Evolutionary conservation across 805 yeast species (phyloP).

Genomic region (Wickerhamomyces ciferrii): DNA sequence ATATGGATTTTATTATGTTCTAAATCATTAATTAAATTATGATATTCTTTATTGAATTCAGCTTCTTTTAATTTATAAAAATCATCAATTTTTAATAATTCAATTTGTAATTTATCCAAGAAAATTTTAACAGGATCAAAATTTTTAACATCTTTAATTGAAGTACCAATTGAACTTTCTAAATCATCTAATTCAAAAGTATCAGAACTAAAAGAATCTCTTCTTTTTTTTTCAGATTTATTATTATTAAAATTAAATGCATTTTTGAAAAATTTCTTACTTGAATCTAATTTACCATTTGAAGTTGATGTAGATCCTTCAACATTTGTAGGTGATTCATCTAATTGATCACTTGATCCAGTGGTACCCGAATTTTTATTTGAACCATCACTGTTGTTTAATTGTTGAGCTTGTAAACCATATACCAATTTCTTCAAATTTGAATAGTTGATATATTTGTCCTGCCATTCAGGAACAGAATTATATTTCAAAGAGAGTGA

Average conservation of each 20-base stretch:
- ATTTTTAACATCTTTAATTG: constrained; percentile 9
- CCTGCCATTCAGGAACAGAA: constrained; percentile 85
- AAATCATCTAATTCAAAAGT: constrained; percentile 23
- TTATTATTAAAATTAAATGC: not conserved
- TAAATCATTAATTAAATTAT: constrained; percentile 42
- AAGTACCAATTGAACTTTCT: constrained; percentile 1
- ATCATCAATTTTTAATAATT: constrained; percentile 44
- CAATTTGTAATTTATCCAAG: constrained; percentile 38
- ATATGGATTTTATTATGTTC: constrained; percentile 27
- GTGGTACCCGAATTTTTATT: not conserved
- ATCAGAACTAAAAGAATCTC: constrained; percentile 4
- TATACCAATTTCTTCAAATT: constrained; percentile 53
- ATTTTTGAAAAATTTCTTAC: not conserved
- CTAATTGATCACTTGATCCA: not conserved
- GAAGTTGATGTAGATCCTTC: not conserved
- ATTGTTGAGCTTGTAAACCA: constrained; percentile 36
- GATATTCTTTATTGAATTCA: constrained; percentile 39
- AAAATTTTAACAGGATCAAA: constrained; percentile 38
- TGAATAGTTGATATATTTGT: constrained; percentile 67
- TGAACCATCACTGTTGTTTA: not conserved
- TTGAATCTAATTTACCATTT: not conserved
- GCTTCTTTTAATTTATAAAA: constrained; percentile 45
- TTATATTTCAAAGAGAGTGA: constrained; percentile 63
- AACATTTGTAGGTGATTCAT: not conserved
- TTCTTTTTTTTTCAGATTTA: not conserved